A percentile compares a stretch with the other conserved stretches of the same genome.
Evolutionary conservation across 495 filamentous ascomycete genomes (phyloP).

Genomic region (Cercophora scortea): DNA sequence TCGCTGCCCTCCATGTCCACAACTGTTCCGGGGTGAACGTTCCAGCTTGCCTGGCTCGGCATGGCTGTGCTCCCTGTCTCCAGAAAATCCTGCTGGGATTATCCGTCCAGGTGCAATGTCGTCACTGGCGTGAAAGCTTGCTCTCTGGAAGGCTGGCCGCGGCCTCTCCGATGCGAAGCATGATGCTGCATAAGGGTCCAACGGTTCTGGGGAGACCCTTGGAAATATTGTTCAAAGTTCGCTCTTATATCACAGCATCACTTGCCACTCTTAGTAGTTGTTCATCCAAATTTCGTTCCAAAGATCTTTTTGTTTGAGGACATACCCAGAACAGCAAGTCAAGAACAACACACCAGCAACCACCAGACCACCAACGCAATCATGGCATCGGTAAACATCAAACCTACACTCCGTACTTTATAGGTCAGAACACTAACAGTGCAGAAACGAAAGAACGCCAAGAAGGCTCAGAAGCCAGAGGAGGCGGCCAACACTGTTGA

Average conservation of each 20-base stretch:
- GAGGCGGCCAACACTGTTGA: slow-evolving; percentile 11
- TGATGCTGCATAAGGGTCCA: slow-evolving; percentile 16
- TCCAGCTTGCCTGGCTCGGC: too few relatives aligned
- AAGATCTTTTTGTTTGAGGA: not conserved
- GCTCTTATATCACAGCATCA: slow-evolving; percentile 13
- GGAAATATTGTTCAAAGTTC: not conserved
- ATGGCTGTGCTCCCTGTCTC: not conserved
- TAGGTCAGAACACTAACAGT: not conserved
- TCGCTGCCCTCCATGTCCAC: not conserved
- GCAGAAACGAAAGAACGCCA: slow-evolving; percentile 8
- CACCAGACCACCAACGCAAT: not conserved
- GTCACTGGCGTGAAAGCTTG: slow-evolving; percentile 11
- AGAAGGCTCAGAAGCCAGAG: slow-evolving; percentile 10
- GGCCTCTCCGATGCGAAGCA: slow-evolving; percentile 6
- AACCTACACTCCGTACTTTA: not conserved
- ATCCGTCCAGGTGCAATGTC: slow-evolving; percentile 7
- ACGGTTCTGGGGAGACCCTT: slow-evolving; percentile 3
- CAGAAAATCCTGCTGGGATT: not conserved
- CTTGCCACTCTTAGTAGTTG: not conserved
- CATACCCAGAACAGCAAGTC: not conserved
- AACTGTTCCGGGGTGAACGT: too few relatives aligned
- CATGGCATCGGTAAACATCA: slow-evolving; percentile 20
- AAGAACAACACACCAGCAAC: not conserved
- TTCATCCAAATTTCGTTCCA: slow-evolving; percentile 8
- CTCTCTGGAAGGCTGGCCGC: not conserved